phyloP scores from a whole-genome alignment of 495 filamentous ascomycete genomes.

The Penicillium flavigenum region DNA sequence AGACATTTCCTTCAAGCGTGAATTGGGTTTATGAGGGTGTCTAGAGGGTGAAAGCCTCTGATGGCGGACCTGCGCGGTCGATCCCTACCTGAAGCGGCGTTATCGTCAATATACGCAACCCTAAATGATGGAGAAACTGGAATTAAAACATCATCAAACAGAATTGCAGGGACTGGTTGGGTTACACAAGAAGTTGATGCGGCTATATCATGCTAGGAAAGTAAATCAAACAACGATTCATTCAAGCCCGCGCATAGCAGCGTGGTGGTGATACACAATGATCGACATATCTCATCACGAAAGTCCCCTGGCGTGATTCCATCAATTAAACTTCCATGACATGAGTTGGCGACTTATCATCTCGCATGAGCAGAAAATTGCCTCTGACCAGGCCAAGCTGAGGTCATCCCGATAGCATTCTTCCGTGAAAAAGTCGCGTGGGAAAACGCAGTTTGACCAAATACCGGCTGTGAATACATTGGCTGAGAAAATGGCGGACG shows the following conservation, averaged over 20 bases:
- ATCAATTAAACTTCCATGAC: background rate
- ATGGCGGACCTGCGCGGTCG: background rate
- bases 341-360: background rate
- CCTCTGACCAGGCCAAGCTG: background rate
- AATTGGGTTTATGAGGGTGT: background rate
- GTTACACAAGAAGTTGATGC: no score
- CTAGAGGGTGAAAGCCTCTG: background rate
- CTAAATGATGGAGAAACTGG: background rate
- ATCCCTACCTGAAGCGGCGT: background rate
- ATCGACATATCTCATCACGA: background rate
- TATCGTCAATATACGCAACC: background rate
- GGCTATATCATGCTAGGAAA: background rate
- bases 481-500: background rate
- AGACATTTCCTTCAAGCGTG: slow-evolving; percentile 14
- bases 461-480: background rate
- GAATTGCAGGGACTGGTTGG: no score
- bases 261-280: background rate
- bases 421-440: background rate
- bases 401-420: background rate
- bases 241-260: background rate
- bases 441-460: background rate
- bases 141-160: no score
- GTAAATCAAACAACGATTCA: background rate
- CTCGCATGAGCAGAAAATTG: background rate
- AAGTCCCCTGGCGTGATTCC: background rate